Base-by-base conservation (phyloP, 1,139 yeast genomes). In the Saccharomyces hybrid region DNA sequence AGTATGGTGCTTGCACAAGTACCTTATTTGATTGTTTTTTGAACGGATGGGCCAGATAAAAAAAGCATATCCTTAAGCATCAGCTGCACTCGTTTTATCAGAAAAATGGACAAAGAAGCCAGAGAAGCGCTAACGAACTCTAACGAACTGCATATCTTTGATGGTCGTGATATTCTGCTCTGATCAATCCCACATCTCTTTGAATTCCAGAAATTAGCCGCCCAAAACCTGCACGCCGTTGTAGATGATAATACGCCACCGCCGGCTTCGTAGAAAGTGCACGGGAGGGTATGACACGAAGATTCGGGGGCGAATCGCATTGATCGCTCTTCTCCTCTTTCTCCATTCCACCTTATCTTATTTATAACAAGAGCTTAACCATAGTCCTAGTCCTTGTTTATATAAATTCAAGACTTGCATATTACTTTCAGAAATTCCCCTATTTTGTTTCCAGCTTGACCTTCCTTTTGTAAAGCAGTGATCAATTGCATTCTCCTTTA, bases 241-340 rank as follows among this genome's bases (percentile, higher is more conserved):
- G 44, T 38, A 4, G 3, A 9, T 38, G 44, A 38, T 5, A 38
- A 19, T 38, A 16, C 13, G 25, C 25, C 23, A 16, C 13, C 3
- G 44, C 13, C 3, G 44, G 25, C 13, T 11, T 16, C 44, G 44
- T 38, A 38, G 44, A 38, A 38, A 38, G 13, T 38, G 44, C 44
- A 38, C 13, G 7, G 25, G 9, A 2, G 25, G 11, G 25, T 13
- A 11, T 38, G 44, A 38, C 44, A 13, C 44, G 44, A 38, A 34
- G 42, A 34, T 34, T 34, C 42, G 44, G 44, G 44, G 44, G 44
- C 44, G 44, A 38, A 38, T 38, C 44, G 44, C 23, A 38, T 38
- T 3, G 44, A 38, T 38, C 44, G 26, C 44, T 16, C 44, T 38
- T 38, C 44, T 38, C 44, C 44, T 38, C 44, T 38, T 38, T 38